These are phyloP conservation scores for Pichia cabralensis DNA, from an alignment of 805 yeast species.

Conservation along the genomic window DNA sequence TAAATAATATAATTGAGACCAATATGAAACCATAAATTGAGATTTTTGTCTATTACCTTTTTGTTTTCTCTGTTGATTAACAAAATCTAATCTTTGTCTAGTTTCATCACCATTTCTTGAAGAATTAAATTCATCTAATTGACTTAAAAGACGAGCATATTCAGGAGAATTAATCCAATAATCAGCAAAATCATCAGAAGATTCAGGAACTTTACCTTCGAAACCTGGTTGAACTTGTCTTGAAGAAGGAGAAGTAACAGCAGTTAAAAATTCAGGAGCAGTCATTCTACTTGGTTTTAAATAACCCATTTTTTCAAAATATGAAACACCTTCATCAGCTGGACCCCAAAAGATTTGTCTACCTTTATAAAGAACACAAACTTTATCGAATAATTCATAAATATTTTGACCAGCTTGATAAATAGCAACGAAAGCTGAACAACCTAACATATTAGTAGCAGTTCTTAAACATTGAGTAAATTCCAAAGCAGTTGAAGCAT, in stretches of 20 bases:
- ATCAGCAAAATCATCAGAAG: conserved; percentile 51
- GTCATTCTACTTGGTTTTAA: conserved; percentile 15
- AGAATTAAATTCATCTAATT: conserved; percentile 28
- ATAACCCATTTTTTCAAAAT: conserved; percentile 57
- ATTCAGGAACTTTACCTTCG: conserved; percentile 39
- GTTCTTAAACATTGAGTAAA: conserved; percentile 55
- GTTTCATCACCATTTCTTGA: conserved; percentile 26
- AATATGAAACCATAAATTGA: conserved; percentile 32
- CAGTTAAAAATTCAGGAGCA: conserved; percentile 20
- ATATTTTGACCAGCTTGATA: conserved; percentile 57
- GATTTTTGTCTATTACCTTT: conserved; percentile 31
- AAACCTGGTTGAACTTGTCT: conserved; percentile 14
- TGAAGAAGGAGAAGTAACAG: conserved; percentile 11
- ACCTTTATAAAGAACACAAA: conserved; percentile 48
- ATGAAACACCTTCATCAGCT: conserved; percentile 39
- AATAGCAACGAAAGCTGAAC: conserved; percentile 14
- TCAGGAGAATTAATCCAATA: conserved; percentile 53
- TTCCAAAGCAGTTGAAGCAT: conserved; percentile 75
- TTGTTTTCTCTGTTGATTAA: conserved; percentile 28
- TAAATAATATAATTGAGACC: conserved; percentile 42
- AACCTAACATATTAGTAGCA: conserved; percentile 8
- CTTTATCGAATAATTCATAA: conserved; percentile 55
- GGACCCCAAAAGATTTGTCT: conserved; percentile 61
- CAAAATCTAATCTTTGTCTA: conserved; percentile 21
- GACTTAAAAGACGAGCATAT: conserved; percentile 28